Base-by-base conservation (phyloP, 352 stramenopile genomes). In the Pythium aphanidermatum region DNA sequence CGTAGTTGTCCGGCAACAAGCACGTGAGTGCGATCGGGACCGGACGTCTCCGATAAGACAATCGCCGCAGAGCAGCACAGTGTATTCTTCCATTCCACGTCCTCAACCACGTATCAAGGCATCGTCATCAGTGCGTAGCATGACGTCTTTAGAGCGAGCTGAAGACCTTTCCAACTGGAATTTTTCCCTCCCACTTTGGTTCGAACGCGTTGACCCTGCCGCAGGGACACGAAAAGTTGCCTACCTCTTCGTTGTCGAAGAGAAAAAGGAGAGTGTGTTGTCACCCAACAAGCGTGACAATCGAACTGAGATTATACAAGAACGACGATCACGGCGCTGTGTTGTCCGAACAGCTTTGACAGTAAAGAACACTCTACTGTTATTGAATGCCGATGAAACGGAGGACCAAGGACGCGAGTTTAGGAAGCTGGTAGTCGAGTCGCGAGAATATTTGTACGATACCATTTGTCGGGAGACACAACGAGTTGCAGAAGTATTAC, bases 171-270 rank as follows among this genome's bases (percentile, higher is more conserved):
- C 31, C 14, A 65, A 53, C 33, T 59, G 86, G 37, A 55, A 46
- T 19, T 89, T 89, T 21, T 68, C 64, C 11, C 52, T 87, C 3
- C 61, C 70, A n/a, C 60, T 81, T 43, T 92, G 79, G 79, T 49
- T 89, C 14, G 79, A 92, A 31, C 70, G 63, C 8, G 78, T 89
- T 4, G 76, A 92, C 24, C 56, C 61, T 2, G 48, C 67, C 5
- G 65, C 60, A 9, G 74, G 75, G 2, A 68, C 65, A 19, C 68
- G 79, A n/a, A 84, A 83, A 45, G 63, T 92, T 13, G 68, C 65
- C 0, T 92, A 92, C 47, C 17, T 92, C 4, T 63, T 92, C 25
- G 59, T 59, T 1, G 70, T 88, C 8, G 52, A 70, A 23, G 68
- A 83, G 23, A 42, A 60, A 28, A n/a, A n/a, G n/a, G n/a, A n/a